A percentile compares a stretch with the other conserved stretches of the same genome.
These are phyloP conservation scores for Entelexis paramagnoliae DNA, from an alignment of 1,139 yeast genomes.

Conservation along the genomic window DNA sequence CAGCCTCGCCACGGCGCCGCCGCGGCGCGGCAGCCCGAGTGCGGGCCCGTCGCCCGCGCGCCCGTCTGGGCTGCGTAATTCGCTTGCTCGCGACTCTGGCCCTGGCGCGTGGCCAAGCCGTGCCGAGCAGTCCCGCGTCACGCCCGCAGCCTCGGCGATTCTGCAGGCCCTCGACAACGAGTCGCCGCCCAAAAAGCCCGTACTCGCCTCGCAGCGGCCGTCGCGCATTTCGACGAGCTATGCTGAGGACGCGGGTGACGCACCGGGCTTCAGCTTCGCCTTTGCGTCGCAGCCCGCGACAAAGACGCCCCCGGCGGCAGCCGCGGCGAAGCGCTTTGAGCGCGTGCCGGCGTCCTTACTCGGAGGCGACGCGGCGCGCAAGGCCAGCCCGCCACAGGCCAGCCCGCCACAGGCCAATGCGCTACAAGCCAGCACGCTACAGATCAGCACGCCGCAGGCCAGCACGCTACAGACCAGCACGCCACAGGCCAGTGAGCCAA, in stretches of 20 bases:
- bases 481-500: no score
- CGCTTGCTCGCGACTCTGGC: background rate
- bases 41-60: background rate
- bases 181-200: background rate
- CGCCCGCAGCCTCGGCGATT: conserved; percentile 11
- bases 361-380: background rate
- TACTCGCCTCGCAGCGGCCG: background rate
- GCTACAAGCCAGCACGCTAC: no score
- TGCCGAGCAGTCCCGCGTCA: background rate
- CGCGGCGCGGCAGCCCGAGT: conserved; percentile 4
- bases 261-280: background rate
- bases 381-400: background rate
- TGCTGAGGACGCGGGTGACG: background rate
- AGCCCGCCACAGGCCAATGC: no score
- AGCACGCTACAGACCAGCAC: no score
- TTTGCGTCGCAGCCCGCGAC: background rate
- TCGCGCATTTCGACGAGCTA: background rate
- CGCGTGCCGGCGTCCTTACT: background rate
- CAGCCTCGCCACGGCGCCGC: conserved; percentile 8
- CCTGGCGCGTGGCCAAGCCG: background rate
- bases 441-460: no score
- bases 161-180: conserved; percentile 6
- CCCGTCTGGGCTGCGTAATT: conserved; percentile 3
- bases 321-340: background rate
- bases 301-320: background rate